Conservation (phyloP, 1,139 yeast species). For the Oligophagozyma castellii region DNA sequence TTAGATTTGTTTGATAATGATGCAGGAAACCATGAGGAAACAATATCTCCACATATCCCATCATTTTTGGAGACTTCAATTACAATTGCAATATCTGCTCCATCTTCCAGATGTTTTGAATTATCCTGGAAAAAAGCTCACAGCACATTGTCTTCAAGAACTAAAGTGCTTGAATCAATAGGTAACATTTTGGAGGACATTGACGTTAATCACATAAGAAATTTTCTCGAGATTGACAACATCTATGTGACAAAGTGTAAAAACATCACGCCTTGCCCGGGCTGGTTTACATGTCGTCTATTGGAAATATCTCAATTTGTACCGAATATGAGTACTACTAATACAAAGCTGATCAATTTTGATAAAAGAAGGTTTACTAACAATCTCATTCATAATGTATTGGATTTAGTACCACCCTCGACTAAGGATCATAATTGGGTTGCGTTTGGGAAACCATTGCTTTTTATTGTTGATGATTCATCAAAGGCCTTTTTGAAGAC, state of each 20-base stretch:
- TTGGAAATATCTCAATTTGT: constrained; percentile 53
- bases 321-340: constrained; percentile 51
- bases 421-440: constrained; percentile 7
- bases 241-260: constrained; percentile 37
- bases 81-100: constrained; percentile 60
- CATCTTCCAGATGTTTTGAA: constrained; percentile 58
- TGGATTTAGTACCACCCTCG: constrained; percentile 27
- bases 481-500: constrained; percentile 11
- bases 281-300: constrained; percentile 55
- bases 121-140: constrained; percentile 18
- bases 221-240: constrained; percentile 21
- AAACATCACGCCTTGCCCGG: constrained; percentile 69
- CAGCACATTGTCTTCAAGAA: constrained; percentile 5
- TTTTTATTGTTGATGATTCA: constrained; percentile 11
- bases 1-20: constrained; percentile 36
- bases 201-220: constrained; percentile 12
- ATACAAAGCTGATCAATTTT: constrained; percentile 45
- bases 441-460: constrained; percentile 14
- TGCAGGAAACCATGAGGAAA: constrained; percentile 15
- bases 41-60: constrained; percentile 49
- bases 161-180: constrained; percentile 7
- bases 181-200: constrained; percentile 11
- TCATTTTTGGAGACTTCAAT: constrained; percentile 78
- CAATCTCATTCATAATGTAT: constrained; percentile 39
- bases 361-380: constrained; percentile 54